Evolutionary conservation across 1,284 basidiomycete species (phyloP).

Genomic region (Papiliotrema laurentii): DNA sequence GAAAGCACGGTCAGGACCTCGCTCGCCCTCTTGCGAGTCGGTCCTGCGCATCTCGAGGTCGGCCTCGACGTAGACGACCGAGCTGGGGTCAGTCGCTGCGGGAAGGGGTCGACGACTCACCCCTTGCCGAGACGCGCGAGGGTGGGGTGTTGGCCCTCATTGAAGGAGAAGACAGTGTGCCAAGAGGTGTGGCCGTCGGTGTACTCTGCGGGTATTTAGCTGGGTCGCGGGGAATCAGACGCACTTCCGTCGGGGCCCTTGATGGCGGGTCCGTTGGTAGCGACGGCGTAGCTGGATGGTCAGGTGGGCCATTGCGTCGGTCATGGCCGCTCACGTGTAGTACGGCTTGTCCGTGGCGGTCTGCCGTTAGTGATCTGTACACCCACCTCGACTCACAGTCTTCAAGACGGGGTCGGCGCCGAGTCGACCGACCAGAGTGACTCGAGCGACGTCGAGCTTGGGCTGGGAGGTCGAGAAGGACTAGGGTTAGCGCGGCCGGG

Average conservation of each 20-base stretch:
- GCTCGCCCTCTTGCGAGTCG: constrained; percentile 18
- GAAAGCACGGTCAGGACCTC: constrained; percentile 26
- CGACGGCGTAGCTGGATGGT: constrained; percentile 30
- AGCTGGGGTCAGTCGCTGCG: not conserved
- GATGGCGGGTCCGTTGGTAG: constrained; percentile 16
- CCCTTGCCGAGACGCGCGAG: constrained; percentile 33
- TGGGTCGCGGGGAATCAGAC: not conserved
- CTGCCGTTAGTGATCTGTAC: constrained; percentile 10
- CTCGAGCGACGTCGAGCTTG: constrained; percentile 27
- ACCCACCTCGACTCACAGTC: constrained; percentile 13
- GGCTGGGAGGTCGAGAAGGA: constrained; percentile 24
- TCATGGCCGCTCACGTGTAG: constrained; percentile 24
- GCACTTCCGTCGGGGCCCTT: constrained; percentile 6
- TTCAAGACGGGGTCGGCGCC: constrained; percentile 36
- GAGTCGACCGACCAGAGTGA: constrained; percentile 39
- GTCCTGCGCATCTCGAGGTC: constrained; percentile 38
- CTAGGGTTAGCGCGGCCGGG: constrained; percentile 8
- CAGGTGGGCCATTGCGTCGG: not conserved
- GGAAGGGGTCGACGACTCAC: constrained; percentile 13
- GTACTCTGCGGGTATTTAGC: not conserved
- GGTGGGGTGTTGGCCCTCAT: constrained; percentile 27
- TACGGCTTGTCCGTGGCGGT: constrained; percentile 36
- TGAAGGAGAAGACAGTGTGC: constrained; percentile 42
- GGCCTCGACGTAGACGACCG: constrained; percentile 39
- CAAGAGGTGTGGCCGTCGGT: constrained; percentile 29